Evolutionary conservation across 202 grass and related monocot genomes (phyloP), one percentile per base, ranked within the genome.

Genomic region (Hordeum pubiflorum): DNA sequence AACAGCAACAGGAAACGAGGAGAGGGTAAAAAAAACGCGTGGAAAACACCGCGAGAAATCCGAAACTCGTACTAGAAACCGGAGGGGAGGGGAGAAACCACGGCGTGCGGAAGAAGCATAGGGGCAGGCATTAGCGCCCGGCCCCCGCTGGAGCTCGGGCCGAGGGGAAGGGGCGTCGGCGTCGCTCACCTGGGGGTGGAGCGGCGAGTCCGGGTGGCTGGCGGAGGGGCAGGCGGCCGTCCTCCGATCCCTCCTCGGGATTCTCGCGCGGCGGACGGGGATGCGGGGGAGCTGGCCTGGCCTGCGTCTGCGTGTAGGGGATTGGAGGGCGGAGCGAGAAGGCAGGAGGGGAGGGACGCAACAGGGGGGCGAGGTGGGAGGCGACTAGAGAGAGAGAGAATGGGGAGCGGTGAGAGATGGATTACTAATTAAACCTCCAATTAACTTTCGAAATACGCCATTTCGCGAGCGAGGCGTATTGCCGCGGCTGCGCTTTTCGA

Each of bases 281-380:
- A 86, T 75, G 82, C 67, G 50, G 27, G 56, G 46, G 36, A 39
- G 69, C 57, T 82, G 69, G 66, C 39, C 34, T 66, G 9, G 34
- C 64, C 65, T 69, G 32, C 38, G 41, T 6, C 48, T 54, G 68
- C 40, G 40, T 5, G 68, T 10, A 41, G 4, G 69, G 69, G 80
- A 82, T 82, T 44, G 83, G 74, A 52, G 60, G 88, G 75, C 54
- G 69, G 88, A 90, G 88, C 79, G 84, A 75, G 69, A 79, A 90
- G 79, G 61, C 33, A 83, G 26, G 76, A 18, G 63, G 81, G 67
- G 18, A 54, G 22, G 31, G 77, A 17, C 64, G 7, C 65, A 69
- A 40, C 65, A 66, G 67, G 39, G 31, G 67, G 2, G 57, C 24
- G 69, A 86, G 75, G 79, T 86, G 80, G 69, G 84, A 69, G 59